Evolutionary conservation across 2,329 filamentous ascomycete species (phyloP).

Genomic region (Microcyclospora pomicola): DNA sequence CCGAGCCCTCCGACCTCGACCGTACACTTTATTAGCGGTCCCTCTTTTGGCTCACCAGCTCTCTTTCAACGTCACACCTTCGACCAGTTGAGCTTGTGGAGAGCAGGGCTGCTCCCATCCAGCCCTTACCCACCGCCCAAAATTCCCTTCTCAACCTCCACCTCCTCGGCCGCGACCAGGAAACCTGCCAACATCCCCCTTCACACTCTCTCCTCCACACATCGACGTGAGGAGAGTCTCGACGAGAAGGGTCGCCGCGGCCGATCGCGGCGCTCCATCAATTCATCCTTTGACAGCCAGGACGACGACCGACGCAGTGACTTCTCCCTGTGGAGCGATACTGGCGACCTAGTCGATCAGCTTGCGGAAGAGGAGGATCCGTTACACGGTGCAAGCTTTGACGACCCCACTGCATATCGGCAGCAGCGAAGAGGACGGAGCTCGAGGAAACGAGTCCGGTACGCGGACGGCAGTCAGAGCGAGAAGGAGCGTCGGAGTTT

Average conservation of each 20-base stretch:
- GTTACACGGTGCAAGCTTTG: slow-evolving; percentile 51
- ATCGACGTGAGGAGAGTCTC: slow-evolving; percentile 25
- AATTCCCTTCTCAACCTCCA: slow-evolving; percentile 49
- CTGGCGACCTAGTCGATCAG: slow-evolving; percentile 88
- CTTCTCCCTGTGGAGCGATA: slow-evolving; percentile 82
- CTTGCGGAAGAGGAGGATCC: slow-evolving; percentile 72
- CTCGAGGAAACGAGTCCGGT: slow-evolving; percentile 55
- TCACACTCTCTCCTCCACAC: slow-evolving; percentile 48
- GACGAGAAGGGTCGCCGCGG: slow-evolving; percentile 34
- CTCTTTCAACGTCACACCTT: not conserved
- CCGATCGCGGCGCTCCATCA: slow-evolving; percentile 22
- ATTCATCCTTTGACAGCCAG: slow-evolving; percentile 8
- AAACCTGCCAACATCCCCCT: slow-evolving; percentile 81
- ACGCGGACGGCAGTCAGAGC: slow-evolving; percentile 30
- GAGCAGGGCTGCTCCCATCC: slow-evolving; percentile 8
- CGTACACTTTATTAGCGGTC: too few relatives aligned
- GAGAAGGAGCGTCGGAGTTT: slow-evolving; percentile 25
- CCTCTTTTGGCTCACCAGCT: too few relatives aligned
- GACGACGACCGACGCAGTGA: slow-evolving; percentile 39
- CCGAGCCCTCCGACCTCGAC: too few relatives aligned
- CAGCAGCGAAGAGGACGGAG: slow-evolving; percentile 12
- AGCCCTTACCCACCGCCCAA: slow-evolving; percentile 54
- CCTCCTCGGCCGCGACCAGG: slow-evolving; percentile 39
- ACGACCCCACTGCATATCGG: slow-evolving; percentile 36
- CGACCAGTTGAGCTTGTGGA: not conserved